Percentiles rank a stretch among this genome's conserved stretches.
phyloP scores from a whole-genome alignment of 139 green algal species.

The Closterium sp. region DNA sequence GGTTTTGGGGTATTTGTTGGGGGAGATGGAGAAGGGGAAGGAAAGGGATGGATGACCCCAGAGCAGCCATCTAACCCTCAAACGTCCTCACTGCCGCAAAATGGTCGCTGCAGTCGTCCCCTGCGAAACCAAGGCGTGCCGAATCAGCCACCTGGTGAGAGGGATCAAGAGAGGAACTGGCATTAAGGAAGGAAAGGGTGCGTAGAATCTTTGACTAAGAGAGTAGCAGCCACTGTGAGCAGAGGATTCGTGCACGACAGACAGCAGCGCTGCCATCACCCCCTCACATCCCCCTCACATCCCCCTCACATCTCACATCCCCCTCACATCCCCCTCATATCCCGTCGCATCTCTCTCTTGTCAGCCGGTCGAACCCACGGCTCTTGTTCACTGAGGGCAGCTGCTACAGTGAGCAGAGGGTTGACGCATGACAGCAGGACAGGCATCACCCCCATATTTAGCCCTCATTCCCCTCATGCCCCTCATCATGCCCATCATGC shows the following conservation, averaged over 20 bases:
- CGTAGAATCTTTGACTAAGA: too few species aligned
- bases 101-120: constrained; percentile 44
- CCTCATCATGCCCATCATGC: too few species aligned
- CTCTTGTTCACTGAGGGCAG: constrained; percentile 1
- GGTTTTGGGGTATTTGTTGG: too few species aligned
- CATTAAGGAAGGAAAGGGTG: not conserved
- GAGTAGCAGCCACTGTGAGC: too few species aligned
- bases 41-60: too few species aligned
- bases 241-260: not conserved
- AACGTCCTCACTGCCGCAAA: constrained; percentile 35
- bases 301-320: too few species aligned
- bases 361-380: constrained; percentile 15
- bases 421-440: too few species aligned
- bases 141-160: not conserved
- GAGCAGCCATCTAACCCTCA: too few species aligned
- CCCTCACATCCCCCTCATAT: too few species aligned
- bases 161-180: not conserved
- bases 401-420: constrained; percentile 49
- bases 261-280: too few species aligned
- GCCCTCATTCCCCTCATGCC: not conserved
- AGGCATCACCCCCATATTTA: not conserved
- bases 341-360: constrained; percentile 25
- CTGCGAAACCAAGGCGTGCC: not conserved
- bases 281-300: too few species aligned
- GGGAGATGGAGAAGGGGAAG: too few species aligned